These are phyloP conservation scores for Globisporangium ultimum DNA, from an alignment of 352 stramenopile species.

Conservation along the genomic window DNA sequence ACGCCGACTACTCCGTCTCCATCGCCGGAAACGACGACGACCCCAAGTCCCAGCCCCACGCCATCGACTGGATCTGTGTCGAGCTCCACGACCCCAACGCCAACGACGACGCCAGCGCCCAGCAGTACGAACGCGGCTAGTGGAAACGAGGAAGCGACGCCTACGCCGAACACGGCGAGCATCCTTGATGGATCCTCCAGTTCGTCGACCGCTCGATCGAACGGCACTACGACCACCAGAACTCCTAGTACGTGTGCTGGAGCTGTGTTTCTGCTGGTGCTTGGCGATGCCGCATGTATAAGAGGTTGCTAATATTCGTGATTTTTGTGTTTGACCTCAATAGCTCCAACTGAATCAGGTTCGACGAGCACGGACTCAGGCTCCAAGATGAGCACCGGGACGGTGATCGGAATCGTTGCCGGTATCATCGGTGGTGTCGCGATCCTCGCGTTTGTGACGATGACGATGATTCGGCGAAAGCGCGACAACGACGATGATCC, in stretches of 20 bases:
- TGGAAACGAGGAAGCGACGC: background rate
- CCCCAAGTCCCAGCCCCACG: background rate
- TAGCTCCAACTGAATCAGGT: slow-evolving; percentile 11
- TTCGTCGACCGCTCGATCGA: slow-evolving; percentile 5
- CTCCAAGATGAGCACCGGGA: slow-evolving; percentile 66
- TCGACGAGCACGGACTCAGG: slow-evolving; percentile 10
- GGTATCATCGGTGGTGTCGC: slow-evolving; percentile 61
- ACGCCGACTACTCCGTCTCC: slow-evolving; percentile 6
- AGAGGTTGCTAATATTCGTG: no score
- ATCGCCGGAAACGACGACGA: background rate
- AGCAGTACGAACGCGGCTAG: slow-evolving; percentile 2
- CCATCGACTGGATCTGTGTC: background rate
- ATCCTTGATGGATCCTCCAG: slow-evolving; percentile 7
- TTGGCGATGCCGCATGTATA: no score
- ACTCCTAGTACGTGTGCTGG: slow-evolving; percentile 7
- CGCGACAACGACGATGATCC: slow-evolving; percentile 68
- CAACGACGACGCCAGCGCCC: slow-evolving; percentile 4
- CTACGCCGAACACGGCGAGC: background rate
- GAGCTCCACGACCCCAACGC: slow-evolving; percentile 3
- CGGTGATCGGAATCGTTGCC: slow-evolving; percentile 63
- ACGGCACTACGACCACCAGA: slow-evolving; percentile 8
- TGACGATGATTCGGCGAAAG: slow-evolving; percentile 49
- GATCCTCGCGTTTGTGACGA: slow-evolving; percentile 53
- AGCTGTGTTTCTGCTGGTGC: no score
- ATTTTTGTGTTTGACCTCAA: slow-evolving; percentile 5